Conservation (phyloP, 1,139 yeast species). For the Saccharomyces hybrid region DNA sequence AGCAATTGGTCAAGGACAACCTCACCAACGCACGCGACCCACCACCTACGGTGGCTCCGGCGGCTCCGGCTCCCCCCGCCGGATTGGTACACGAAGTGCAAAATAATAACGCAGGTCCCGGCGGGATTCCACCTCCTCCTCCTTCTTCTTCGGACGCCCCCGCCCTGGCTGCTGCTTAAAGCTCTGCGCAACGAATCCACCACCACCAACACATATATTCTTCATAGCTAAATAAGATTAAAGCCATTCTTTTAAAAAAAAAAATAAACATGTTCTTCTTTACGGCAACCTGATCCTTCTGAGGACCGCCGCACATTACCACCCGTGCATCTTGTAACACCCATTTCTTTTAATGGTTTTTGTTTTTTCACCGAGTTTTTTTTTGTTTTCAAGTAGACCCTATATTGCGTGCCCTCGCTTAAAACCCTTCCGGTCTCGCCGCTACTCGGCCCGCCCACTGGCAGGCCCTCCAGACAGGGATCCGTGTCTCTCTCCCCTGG, state of each 20-base stretch:
- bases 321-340: background rate
- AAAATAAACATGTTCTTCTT: background rate
- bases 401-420: background rate
- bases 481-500: background rate
- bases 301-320: background rate
- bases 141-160: background rate
- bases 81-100: background rate
- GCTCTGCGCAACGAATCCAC: background rate
- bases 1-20: constrained; percentile 31
- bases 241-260: background rate
- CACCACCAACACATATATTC: background rate
- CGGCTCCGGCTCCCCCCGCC: background rate
- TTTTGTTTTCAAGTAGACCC: background rate
- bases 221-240: too few species aligned
- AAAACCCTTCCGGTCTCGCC: background rate
- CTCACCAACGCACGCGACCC: background rate
- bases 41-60: constrained; percentile 5
- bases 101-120: background rate
- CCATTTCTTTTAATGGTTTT: background rate
- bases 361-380: background rate
- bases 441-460: background rate
- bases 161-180: background rate
- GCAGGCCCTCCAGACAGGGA: background rate
- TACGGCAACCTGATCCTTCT: background rate
- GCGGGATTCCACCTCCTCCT: background rate